Conservation (phyloP, 352 stramenopile genomes). For the Globisporangium viniferum region DNA sequence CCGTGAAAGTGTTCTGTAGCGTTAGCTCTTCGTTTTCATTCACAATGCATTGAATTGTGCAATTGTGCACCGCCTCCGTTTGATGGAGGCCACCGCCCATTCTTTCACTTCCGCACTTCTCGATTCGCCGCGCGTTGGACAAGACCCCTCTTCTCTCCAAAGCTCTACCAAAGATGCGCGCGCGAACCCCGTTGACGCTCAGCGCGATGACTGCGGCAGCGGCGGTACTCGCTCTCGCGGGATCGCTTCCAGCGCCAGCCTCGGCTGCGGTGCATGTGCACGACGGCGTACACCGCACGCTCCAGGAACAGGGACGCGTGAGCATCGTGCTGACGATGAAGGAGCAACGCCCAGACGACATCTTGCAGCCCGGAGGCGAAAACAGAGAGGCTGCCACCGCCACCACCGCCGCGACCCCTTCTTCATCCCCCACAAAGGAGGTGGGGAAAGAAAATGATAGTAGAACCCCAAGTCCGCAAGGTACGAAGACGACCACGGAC, state of each 20-base stretch:
- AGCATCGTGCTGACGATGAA: constrained; percentile 38
- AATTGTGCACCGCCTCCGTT: not conserved
- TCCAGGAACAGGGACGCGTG: constrained; percentile 17
- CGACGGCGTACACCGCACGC: constrained; percentile 15
- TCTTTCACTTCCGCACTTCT: not conserved
- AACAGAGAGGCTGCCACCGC: not conserved
- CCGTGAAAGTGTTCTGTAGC: not conserved
- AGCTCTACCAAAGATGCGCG: constrained; percentile 4
- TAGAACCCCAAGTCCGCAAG: not conserved
- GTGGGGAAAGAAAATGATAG: constrained; percentile 15
- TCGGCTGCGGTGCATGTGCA: constrained; percentile 15
- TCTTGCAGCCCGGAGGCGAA: constrained; percentile 11
- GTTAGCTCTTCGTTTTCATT: not conserved
- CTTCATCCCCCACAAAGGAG: not conserved
- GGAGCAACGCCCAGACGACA: constrained; percentile 19
- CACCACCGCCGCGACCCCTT: not conserved
- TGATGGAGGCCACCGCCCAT: not conserved
- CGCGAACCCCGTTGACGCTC: constrained; percentile 4
- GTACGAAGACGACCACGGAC: not conserved
- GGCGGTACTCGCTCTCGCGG: not conserved
- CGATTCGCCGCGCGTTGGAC: not conserved
- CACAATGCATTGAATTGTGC: not conserved
- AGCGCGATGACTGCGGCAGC: not conserved
- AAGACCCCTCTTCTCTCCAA: not conserved
- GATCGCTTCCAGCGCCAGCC: not conserved